A percentile compares a stretch with the other conserved stretches of the same genome.
Evolutionary conservation across 805 yeast genomes (phyloP).

Genomic region (Metahyphopichia silvanorum): DNA sequence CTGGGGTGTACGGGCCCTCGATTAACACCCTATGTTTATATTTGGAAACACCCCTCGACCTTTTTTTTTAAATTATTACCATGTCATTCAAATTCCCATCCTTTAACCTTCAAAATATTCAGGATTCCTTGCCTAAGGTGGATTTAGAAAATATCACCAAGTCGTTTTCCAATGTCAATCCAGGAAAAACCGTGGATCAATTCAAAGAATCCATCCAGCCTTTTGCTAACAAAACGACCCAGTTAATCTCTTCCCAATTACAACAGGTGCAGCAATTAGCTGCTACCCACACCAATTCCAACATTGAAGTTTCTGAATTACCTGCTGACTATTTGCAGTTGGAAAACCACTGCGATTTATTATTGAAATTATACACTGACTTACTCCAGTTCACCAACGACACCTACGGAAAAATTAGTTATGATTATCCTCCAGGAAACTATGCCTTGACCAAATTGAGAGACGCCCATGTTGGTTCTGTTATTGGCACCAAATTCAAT

Average conservation of each 20-base stretch:
- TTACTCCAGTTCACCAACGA: slow-evolving; percentile 39
- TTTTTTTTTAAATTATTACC: too few relatives aligned
- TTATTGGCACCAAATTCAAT: slow-evolving; percentile 51
- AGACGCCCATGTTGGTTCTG: slow-evolving; percentile 63
- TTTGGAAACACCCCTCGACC: too few relatives aligned
- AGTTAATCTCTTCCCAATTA: slow-evolving; percentile 59
- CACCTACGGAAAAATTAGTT: slow-evolving; percentile 71
- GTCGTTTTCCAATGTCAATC: slow-evolving; percentile 31
- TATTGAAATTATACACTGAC: slow-evolving; percentile 57
- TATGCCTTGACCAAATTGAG: slow-evolving; percentile 48
- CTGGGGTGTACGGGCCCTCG: too few relatives aligned
- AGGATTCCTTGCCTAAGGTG: slow-evolving; percentile 39
- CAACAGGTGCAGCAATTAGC: slow-evolving; percentile 48
- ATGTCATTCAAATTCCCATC: slow-evolving; percentile 41
- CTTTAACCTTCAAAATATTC: slow-evolving; percentile 36
- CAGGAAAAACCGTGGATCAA: slow-evolving; percentile 43
- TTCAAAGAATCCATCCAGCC: slow-evolving; percentile 47
- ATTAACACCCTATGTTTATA: too few relatives aligned
- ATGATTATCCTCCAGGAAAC: slow-evolving; percentile 75
- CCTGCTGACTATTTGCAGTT: slow-evolving; percentile 70
- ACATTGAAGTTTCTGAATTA: slow-evolving; percentile 65
- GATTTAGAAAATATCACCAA: slow-evolving; percentile 34
- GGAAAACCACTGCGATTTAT: slow-evolving; percentile 64
- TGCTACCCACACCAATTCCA: slow-evolving; percentile 21
- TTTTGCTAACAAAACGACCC: slow-evolving; percentile 55